phyloP scores from a whole-genome alignment of 345 rosid genomes.

The Eucalyptus globulus region DNA sequence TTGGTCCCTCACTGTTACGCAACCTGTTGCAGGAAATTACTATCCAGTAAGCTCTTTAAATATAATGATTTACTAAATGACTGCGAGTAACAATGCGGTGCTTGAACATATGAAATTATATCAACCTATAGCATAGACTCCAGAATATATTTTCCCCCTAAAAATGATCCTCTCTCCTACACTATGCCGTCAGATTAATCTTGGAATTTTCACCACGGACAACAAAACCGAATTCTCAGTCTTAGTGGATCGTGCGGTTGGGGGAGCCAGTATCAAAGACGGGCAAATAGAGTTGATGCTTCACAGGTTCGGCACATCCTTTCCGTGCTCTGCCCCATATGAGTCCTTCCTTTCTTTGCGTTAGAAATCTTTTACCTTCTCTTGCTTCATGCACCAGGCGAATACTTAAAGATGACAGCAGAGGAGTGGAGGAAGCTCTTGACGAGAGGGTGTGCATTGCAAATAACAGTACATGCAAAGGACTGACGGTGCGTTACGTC shows the following conservation, averaged over 20 bases:
- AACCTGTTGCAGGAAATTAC: constrained; percentile 83
- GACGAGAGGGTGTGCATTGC: constrained; percentile 38
- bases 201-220: constrained; percentile 54
- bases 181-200: constrained; percentile 37
- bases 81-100: not conserved
- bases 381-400: constrained; percentile 20
- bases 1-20: constrained; percentile 63
- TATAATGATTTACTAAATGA: not conserved
- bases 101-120: not conserved
- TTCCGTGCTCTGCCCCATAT: not conserved
- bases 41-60: constrained; percentile 48
- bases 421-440: constrained; percentile 70
- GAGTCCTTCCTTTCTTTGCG: not conserved
- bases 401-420: constrained; percentile 2
- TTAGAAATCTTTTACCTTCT: not conserved
- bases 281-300: constrained; percentile 84
- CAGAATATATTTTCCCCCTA: not conserved
- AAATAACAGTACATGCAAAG: constrained; percentile 21
- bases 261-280: constrained; percentile 69
- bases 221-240: constrained; percentile 60
- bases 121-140: not conserved
- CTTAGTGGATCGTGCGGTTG: constrained; percentile 76
- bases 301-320: constrained; percentile 4
- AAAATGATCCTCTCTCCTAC: not conserved
- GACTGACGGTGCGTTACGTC: constrained; percentile 38